Percentiles rank a stretch among this genome's conserved stretches.
These are phyloP conservation scores for Chytriomyces sp. DNA, from an alignment of 192 early-diverging fungal genomes.

Conservation along the genomic window DNA sequence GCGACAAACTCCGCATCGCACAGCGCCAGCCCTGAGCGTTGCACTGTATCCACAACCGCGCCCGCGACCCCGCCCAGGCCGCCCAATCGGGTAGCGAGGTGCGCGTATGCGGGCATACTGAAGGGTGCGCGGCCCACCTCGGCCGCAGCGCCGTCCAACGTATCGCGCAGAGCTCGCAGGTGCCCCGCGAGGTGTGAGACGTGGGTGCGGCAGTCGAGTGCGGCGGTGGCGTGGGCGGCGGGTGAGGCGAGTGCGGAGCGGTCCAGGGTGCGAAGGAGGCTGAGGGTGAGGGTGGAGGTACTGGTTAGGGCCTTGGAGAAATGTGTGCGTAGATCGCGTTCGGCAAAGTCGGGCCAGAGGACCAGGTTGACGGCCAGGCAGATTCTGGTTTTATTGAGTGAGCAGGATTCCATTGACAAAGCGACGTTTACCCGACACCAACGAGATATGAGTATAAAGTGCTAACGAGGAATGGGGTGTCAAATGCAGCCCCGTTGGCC, in stretches of 20 bases:
- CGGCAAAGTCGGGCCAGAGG: slow-evolving; percentile 1
- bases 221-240: not conserved
- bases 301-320: not conserved
- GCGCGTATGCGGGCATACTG: not conserved
- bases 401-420: not conserved
- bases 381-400: not conserved
- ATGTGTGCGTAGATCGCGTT: not conserved
- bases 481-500: not conserved
- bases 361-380: not conserved
- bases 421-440: not conserved
- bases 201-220: not conserved
- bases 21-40: too few species aligned
- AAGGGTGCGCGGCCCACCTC: not conserved
- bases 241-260: not conserved
- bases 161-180: not conserved
- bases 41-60: too few species aligned
- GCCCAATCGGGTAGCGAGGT: not conserved
- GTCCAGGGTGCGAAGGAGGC: not conserved
- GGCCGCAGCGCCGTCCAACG: not conserved
- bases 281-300: not conserved
- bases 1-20: too few species aligned
- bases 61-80: not conserved
- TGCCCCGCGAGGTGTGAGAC: not conserved
- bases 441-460: not conserved
- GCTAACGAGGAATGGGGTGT: not conserved